Base-by-base conservation (phyloP, 345 rosid species). In the Bruguiera parviflora region DNA sequence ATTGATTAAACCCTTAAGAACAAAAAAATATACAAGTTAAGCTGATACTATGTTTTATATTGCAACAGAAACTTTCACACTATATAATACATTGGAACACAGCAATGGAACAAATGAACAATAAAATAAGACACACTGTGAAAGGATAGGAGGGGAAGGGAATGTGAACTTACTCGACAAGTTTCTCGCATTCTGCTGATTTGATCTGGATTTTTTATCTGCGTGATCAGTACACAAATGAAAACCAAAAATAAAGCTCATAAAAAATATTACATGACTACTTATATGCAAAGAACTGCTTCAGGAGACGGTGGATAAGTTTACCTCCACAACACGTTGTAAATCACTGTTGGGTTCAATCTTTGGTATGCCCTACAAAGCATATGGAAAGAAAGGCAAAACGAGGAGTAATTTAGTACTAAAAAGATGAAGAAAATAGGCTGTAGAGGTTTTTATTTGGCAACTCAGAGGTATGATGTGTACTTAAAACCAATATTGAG, bases 141-240 rank as follows among this genome's bases (percentile, higher is more conserved):
- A 31, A 22, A 58, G 18, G 57, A 18, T 20, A 27, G 11, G 27
- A 13, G 11, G 18, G 7, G 6, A 24, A 18, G 52, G n/a, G 9
- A 18, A 8, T 6, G 33, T 4, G 29, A 61, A 80, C 96, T 84
- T 85, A 90, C 98, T 71, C 77, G 88, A 81, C 97, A 90, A 61
- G 96, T 84, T 79, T 92, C 96, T 65, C 94, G 89, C 97, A 95
- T 83, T 78, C 86, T 86, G 80, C 80, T 86, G 77, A 92, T 92
- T 76, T 84, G 92, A 61, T 86, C 92, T n/a, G 88, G 86, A 61
- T 79, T 87, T 89, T 95, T 95, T 69, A 90, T 89, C 99, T 95
- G 71, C 80, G 81, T 53, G 35, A 63, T 18, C 16, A 66, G 16
- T 63, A 57, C 24, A 27, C 56, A n/a, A 29, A 67, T 25, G 39